phyloP scores from a whole-genome alignment of 116 monocot species.

The Zostera marina region DNA sequence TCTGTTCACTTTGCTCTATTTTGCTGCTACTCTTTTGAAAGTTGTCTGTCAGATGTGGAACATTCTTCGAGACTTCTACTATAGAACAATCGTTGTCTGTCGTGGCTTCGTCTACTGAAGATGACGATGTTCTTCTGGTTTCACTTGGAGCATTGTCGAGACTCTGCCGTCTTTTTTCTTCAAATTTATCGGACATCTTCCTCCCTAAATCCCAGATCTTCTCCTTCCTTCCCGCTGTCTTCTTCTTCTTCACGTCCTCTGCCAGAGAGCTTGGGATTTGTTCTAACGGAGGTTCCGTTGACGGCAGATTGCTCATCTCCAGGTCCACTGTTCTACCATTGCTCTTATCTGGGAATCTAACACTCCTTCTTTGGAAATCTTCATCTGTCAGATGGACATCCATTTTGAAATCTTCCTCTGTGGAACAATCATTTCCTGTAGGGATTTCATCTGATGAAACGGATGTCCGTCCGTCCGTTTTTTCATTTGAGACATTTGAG shows the following conservation, averaged over 20 bases:
- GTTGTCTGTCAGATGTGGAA: not conserved
- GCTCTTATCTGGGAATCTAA: too few relatives aligned
- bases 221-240: constrained; percentile 20
- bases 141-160: not conserved
- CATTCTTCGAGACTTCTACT: not conserved
- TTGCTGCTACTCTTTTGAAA: not conserved
- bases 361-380: too few relatives aligned
- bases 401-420: constrained; percentile 12
- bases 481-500: not conserved
- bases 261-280: constrained; percentile 3
- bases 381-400: not conserved
- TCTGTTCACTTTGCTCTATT: not conserved
- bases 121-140: not conserved
- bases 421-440: not conserved
- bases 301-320: too few relatives aligned
- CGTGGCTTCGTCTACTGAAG: not conserved
- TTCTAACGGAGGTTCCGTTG: too few relatives aligned
- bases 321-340: too few relatives aligned
- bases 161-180: not conserved
- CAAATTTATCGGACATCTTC: constrained; percentile 71
- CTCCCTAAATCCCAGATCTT: constrained; percentile 70
- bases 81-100: not conserved
- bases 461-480: not conserved
- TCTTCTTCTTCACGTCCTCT: constrained; percentile 40
- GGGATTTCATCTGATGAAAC: not conserved